Base-by-base conservation (phyloP, 1,284 basidiomycete genomes). In the Papiliotrema flavescens region DNA sequence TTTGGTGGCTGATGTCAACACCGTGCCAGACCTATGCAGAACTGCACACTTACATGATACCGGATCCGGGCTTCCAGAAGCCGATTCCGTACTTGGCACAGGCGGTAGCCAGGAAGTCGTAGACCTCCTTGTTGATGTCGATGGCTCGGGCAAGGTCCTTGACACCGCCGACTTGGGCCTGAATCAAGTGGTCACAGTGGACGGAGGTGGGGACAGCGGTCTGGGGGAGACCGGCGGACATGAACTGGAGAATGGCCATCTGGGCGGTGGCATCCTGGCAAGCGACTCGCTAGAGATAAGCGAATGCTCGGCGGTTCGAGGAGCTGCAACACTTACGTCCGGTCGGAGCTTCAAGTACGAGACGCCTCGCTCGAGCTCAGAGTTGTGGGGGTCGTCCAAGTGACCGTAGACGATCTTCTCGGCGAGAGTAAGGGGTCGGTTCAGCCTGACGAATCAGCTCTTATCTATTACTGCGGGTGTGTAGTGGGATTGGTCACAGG, bases 231-330 rank as follows among this genome's bases (percentile, higher is more conserved):
- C 95, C 95, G 24, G 96, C 94, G 48, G 95, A 97, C 96, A 99
- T 98, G 85, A 99, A 99, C 82, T 99, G 95, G 66, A 99, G 85
- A 59, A 98, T 85, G 39, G 96, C 96, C 96, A 99, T 99, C 88
- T 91, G 89, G 53, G 93, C 93, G 52, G 93, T 96, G 62, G 93
- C 93, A 84, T 98, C 96, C 82, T 98, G 96, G 82, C 95, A 98
- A 54, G 96, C 95, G 65, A 99, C 96, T 71, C 96, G 92, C 92
- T 96, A 72, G 2, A 36, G 50, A 45, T 40, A 15, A 23, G 66
- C 59, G 50, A 51, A 57, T 46, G 53, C 44, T 13, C 15, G 28
- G 26, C 36, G 19, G 15, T 17, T 5, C 20, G 20, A 49, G 44
- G 49, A 63, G 58, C 63, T 51, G 43, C 13, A 54, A 82, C 28